These are phyloP conservation scores for Kodamaea fungicola DNA, from an alignment of 1,139 yeast species.

Conservation along the genomic window DNA sequence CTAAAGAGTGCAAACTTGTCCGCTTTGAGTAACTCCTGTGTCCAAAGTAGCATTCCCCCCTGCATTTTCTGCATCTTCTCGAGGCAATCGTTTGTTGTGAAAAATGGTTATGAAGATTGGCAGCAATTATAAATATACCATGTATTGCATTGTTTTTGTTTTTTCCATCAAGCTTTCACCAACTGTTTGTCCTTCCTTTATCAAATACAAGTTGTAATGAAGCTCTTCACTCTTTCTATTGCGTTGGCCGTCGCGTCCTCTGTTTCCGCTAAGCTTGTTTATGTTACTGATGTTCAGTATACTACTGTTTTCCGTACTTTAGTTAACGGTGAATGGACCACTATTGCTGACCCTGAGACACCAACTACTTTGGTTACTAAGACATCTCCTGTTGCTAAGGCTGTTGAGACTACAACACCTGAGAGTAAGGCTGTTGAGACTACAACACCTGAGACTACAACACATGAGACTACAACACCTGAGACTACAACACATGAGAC, in stretches of 20 bases:
- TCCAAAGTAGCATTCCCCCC: background rate
- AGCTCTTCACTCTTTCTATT: conserved; percentile 16
- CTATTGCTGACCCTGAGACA: background rate
- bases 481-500: conserved; percentile 3
- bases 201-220: conserved; percentile 12
- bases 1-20: no score
- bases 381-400: background rate
- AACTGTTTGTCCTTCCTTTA: conserved; percentile 5
- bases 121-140: conserved; percentile 1
- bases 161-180: background rate
- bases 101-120: background rate
- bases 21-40: no score
- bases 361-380: conserved; percentile 10
- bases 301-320: conserved; percentile 18
- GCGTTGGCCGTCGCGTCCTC: conserved; percentile 14
- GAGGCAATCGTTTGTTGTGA: background rate
- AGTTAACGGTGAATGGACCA: conserved; percentile 7
- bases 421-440: conserved; percentile 3
- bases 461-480: background rate
- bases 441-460: conserved; percentile 1
- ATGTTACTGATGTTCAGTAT: conserved; percentile 23
- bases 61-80: background rate
- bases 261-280: conserved; percentile 19
- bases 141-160: background rate
- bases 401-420: conserved; percentile 3